Evolutionary conservation across 169 alveolate genomes (phyloP), one percentile per base, ranked within the genome.

Genomic region (Cryptosporidium baileyi): DNA sequence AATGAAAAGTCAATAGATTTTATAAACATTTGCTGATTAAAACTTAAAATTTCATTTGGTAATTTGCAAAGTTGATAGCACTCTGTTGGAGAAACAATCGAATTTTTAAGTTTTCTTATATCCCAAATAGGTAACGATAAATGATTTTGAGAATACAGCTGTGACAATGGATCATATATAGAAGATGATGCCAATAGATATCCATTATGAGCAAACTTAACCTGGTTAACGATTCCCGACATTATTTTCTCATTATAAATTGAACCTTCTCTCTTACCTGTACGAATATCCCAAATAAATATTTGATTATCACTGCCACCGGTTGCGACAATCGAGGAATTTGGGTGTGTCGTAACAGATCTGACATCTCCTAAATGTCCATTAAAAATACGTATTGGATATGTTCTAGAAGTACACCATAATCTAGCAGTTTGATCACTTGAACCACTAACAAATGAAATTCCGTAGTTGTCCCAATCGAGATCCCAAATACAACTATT

Each of bases 321-420:
- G 24, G 96, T 91, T 47, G 93, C 92, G 47, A 91, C 45, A 60
- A 92, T 92, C 43, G 91, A 93, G 26, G 91, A 80, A 60, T 93
- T 93, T 26, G 96, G 96, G 82, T 93, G 96, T 89, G 91, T 90
- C 40, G 89, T 90, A 0, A 91, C 91, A 2, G 88, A 60, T 40
- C 91, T 94, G 40, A 93, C 93, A 80, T 93, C 96, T 38, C 93
- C 88, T 34, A 91, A 88, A 63, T 93, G 96, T 0, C 96, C 96
- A 3, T 67, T 82, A 61, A 93, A 91, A 6, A 90, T 89, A 45
- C 94, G 60, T 13, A 93, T 40, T 24, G 95, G 93, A 5, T 36
- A 80, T 38, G 82, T 82, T 9, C 89, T 17, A 36, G 82, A 88
- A 15, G 90, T 91, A 41, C 61, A 41, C 94, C 95, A 93, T 24